Evolutionary conservation across 768 basidiomycete species (phyloP).

Genomic region (Cystofilobasidium capitatum): DNA sequence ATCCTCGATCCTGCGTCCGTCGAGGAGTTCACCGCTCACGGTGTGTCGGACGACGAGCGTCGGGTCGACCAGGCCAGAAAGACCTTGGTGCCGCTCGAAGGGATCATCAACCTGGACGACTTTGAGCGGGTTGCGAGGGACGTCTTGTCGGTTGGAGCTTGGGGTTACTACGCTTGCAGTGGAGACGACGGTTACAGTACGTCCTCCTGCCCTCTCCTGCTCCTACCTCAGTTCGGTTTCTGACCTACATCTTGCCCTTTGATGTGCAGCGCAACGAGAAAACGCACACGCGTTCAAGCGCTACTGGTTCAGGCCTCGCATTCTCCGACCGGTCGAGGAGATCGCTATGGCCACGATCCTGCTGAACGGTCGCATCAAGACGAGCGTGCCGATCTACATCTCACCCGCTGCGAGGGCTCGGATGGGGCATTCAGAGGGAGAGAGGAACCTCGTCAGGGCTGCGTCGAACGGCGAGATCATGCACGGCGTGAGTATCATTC

Average conservation of each 20-base stretch:
- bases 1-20: conserved; percentile 39
- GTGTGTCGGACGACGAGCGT: conserved; percentile 37
- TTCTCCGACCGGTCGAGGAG: conserved; percentile 27
- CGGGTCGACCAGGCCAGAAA: conserved; percentile 35
- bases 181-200: conserved; percentile 33
- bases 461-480: conserved; percentile 56
- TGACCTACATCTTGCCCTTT: neutral
- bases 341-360: conserved; percentile 24
- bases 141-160: conserved; percentile 39
- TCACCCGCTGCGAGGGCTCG: conserved; percentile 67
- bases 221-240: conserved; percentile 6
- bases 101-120: conserved; percentile 40
- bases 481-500: conserved; percentile 43
- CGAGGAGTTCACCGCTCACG: conserved; percentile 27
- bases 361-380: conserved; percentile 1
- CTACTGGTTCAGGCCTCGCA: conserved; percentile 38
- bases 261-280: conserved; percentile 32
- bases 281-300: conserved; percentile 37
- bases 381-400: conserved; percentile 64
- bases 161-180: conserved; percentile 40
- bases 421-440: conserved; percentile 76
- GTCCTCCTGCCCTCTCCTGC: too few species aligned
- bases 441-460: conserved; percentile 68
- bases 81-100: conserved; percentile 34
- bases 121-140: conserved; percentile 39